Evolutionary conservation across 257 asterid genomes (phyloP).

Genomic region (Penstemon barbatus): DNA sequence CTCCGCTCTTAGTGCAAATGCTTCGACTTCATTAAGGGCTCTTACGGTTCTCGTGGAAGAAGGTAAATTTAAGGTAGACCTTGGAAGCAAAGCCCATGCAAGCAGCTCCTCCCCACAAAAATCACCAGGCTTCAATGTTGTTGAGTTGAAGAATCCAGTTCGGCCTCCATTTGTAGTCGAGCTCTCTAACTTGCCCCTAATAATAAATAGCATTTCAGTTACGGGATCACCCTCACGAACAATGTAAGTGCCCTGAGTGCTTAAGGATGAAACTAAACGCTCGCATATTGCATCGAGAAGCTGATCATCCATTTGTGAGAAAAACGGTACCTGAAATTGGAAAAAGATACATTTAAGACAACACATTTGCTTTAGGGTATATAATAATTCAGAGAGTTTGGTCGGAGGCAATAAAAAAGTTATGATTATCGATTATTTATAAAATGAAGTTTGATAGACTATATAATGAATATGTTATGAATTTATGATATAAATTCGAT

Average conservation of each 20-base stretch:
- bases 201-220: slow-evolving; percentile 72
- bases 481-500: no score
- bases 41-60: slow-evolving; percentile 81
- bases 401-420: no score
- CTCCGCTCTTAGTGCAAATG: slow-evolving; percentile 75
- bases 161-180: slow-evolving; percentile 92
- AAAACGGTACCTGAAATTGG: slow-evolving; percentile 73
- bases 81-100: slow-evolving; percentile 79
- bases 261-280: slow-evolving; percentile 68
- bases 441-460: no score
- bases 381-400: no score
- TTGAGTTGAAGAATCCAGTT: slow-evolving; percentile 72
- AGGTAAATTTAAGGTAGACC: slow-evolving; percentile 60
- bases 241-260: slow-evolving; percentile 74
- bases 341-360: not conserved
- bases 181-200: slow-evolving; percentile 77
- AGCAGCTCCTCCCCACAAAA: slow-evolving; percentile 87
- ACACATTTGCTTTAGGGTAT: no score
- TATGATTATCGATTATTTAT: no score
- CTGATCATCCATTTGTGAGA: slow-evolving; percentile 82
- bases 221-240: slow-evolving; percentile 93
- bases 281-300: slow-evolving; percentile 88
- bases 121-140: slow-evolving; percentile 62
- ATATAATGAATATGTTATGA: no score
- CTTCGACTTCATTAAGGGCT: slow-evolving; percentile 74